Conservation (phyloP, 768 basidiomycete genomes). For the Galerina marginata region DNA sequence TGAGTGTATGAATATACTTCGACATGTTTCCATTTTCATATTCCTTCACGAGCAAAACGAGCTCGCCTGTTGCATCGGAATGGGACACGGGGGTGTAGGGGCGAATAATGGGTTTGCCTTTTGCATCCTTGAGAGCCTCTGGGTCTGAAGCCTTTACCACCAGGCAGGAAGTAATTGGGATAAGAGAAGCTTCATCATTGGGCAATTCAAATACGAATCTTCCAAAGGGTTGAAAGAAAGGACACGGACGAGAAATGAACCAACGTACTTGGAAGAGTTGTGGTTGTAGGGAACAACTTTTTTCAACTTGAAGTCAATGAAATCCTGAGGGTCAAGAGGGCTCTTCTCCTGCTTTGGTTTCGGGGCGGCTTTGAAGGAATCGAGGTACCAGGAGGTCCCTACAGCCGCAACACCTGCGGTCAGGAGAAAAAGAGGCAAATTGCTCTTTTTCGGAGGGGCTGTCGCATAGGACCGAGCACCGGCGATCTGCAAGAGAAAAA, state of each 20-base stretch:
- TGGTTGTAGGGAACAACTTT: constrained; percentile 89
- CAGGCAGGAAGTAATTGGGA: constrained; percentile 81
- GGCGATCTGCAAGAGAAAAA: constrained; percentile 31
- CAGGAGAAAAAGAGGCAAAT: constrained; percentile 50
- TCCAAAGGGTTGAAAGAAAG: constrained; percentile 4
- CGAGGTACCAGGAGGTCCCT: constrained; percentile 58
- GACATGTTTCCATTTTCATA: constrained; percentile 85
- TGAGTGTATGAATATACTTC: constrained; percentile 79
- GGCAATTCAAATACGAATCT: constrained; percentile 86
- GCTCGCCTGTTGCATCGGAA: constrained; percentile 73
- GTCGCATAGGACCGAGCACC: constrained; percentile 48
- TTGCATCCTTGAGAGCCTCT: constrained; percentile 66
- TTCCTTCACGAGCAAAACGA: constrained; percentile 85
- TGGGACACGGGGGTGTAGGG: constrained; percentile 94
- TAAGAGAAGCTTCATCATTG: constrained; percentile 74
- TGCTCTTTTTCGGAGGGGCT: constrained; percentile 48
- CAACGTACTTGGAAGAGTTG: constrained; percentile 78
- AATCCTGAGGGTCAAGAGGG: constrained; percentile 76
- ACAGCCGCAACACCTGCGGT: constrained; percentile 52
- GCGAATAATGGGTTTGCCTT: constrained; percentile 87
- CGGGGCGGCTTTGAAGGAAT: constrained; percentile 28
- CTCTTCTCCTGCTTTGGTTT: constrained; percentile 61
- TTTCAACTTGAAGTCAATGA: constrained; percentile 82
- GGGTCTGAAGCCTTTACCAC: constrained; percentile 77
- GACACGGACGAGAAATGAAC: background rate